Evolutionary conservation across 164 flowering plant genomes (phyloP).

Genomic region (Kalanchoe fedtschenkoi): DNA sequence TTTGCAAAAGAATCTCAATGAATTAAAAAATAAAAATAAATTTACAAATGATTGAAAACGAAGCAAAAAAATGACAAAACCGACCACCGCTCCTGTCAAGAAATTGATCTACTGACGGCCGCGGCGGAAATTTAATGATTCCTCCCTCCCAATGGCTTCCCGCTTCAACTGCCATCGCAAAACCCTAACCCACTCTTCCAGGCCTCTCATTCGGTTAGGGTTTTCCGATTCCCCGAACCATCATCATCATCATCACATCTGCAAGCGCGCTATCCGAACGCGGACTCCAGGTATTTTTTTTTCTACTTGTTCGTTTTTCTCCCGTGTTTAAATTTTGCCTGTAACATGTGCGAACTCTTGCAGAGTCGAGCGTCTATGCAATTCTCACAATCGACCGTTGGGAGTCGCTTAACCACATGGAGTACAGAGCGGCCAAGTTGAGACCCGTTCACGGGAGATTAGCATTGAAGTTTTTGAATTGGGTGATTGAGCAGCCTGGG

Average conservation of each 20-base stretch:
- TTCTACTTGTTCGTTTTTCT: not conserved
- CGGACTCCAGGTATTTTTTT: constrained; percentile 14
- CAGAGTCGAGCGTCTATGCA: constrained; percentile 55
- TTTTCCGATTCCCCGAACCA: constrained; percentile 11
- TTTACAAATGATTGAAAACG: no score
- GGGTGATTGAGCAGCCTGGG: constrained; percentile 60
- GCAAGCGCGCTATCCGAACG: not conserved
- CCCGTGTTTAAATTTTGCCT: not conserved
- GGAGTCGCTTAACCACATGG: constrained; percentile 79
- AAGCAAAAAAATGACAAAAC: no score
- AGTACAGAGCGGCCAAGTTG: constrained; percentile 35
- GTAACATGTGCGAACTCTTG: constrained; percentile 8
- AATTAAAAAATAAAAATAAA: no score
- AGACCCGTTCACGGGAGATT: constrained; percentile 69
- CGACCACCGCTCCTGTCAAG: no score
- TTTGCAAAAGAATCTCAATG: no score
- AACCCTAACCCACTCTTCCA: constrained; percentile 10
- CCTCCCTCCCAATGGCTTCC: not conserved
- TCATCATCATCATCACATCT: not conserved
- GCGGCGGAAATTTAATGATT: no score
- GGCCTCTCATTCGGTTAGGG: constrained; percentile 19
- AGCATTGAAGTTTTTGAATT: constrained; percentile 68
- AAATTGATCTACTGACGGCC: no score
- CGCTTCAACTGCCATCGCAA: not conserved
- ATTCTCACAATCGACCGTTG: constrained; percentile 67